Evolutionary conservation across 768 basidiomycete species (phyloP).

Genomic region (Suillus placidus): DNA sequence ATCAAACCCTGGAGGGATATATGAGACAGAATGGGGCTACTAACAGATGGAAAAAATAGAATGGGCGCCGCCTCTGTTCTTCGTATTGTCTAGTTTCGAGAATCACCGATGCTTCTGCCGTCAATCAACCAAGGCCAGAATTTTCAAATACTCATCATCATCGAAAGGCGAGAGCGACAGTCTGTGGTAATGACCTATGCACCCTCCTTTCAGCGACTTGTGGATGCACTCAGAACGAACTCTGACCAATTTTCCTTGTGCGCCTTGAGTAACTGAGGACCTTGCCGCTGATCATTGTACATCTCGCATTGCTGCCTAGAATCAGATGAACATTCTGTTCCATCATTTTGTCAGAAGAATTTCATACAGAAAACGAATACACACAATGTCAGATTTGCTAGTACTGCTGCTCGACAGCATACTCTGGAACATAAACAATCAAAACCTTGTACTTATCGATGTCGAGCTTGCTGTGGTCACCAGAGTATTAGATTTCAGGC

Average conservation of each 20-base stretch:
- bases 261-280: background rate
- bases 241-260: constrained; percentile 16
- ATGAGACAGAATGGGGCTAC: background rate
- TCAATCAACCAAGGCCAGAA: constrained; percentile 2
- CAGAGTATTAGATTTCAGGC: background rate
- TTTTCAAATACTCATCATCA: constrained; percentile 2
- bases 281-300: background rate
- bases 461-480: background rate
- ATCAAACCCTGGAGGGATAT: background rate
- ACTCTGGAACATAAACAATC: constrained; percentile 13
- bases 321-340: background rate
- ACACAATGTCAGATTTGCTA: constrained; percentile 18
- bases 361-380: background rate
- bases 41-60: constrained; percentile 6
- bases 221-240: background rate
- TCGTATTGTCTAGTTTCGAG: background rate
- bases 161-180: constrained; percentile 11
- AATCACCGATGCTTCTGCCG: background rate
- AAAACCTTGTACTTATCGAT: background rate
- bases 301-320: constrained; percentile 6
- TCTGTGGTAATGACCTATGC: constrained; percentile 9
- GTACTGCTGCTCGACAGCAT: constrained; percentile 22
- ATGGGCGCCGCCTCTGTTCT: background rate
- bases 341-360: background rate
- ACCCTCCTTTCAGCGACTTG: constrained; percentile 20